Conservation (phyloP, 2,329 filamentous ascomycete species). For the Hymenoscyphus fructigenus region DNA sequence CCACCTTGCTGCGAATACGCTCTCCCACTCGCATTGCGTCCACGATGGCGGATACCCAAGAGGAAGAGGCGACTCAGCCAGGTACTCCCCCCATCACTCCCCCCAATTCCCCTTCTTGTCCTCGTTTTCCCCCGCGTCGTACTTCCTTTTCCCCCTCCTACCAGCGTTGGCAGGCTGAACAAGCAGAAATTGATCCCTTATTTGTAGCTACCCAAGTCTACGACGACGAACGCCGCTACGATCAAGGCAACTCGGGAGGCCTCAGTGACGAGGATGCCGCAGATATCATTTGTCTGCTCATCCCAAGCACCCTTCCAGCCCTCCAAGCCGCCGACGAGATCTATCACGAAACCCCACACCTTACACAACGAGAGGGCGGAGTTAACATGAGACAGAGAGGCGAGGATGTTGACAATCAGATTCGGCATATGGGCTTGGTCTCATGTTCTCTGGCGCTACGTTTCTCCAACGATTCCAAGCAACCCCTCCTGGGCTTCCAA, state of each 20-base stretch:
- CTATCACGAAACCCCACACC: slow-evolving; percentile 51
- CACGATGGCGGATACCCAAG: slow-evolving; percentile 28
- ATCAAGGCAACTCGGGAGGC: slow-evolving; percentile 72
- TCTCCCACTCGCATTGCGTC: not conserved
- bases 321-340: slow-evolving; percentile 61
- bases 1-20: not conserved
- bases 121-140: slow-evolving; percentile 3
- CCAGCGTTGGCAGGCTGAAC: slow-evolving; percentile 4
- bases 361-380: slow-evolving; percentile 52
- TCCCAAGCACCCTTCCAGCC: slow-evolving; percentile 73
- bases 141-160: slow-evolving; percentile 8
- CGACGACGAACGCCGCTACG: slow-evolving; percentile 76
- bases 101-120: slow-evolving; percentile 8
- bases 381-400: slow-evolving; percentile 27
- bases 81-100: slow-evolving; percentile 20
- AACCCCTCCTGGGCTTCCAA: slow-evolving; percentile 70
- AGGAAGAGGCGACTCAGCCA: slow-evolving; percentile 34
- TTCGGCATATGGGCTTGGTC: slow-evolving; percentile 23
- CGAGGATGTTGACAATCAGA: slow-evolving; percentile 16
- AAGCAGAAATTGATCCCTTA: slow-evolving; percentile 20
- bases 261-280: slow-evolving; percentile 79
- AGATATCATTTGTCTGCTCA: slow-evolving; percentile 86
- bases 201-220: slow-evolving; percentile 71
- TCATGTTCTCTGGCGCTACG: slow-evolving; percentile 71
- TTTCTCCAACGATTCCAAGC: slow-evolving; percentile 71